Base-by-base conservation (phyloP, 768 basidiomycete genomes). In the Strobilomyces confusus region DNA sequence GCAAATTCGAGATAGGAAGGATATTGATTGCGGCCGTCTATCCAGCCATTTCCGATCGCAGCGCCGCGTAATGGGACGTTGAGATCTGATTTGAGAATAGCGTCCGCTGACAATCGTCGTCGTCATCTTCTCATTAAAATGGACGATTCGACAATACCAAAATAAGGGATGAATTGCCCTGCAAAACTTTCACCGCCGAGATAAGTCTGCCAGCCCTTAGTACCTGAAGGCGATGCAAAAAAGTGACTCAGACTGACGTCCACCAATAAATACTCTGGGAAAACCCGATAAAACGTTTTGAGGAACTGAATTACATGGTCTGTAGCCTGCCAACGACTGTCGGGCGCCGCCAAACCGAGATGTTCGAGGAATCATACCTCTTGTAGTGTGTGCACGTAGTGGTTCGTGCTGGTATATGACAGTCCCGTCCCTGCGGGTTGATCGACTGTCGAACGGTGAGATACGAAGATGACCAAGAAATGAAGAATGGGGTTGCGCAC, bases 41-140 rank as follows among this genome's bases (percentile, higher is more conserved):
- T 95, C 97, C 97, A 99, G 6, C 95, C 95, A 69, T 99, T 99
- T 20, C 97, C 97, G 41, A 99, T 97, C 1, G 95, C 91, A 15
- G 81, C 73, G 2, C 97, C 97, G 41, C 78, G 79, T 9, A 98
- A 73, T 0, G 82, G 84, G 25, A 86, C 73, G 23, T 75, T 64
- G 17, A 92, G 72, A 32, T 77, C 67, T 7, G 84, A 82, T 56
- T 77, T 68, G 29, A 97, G 74, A 42, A 95, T 75, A 17, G 84
- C 88, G 58, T 93, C 80, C 63, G 92, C 94, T 94, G 56, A 56
- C 15, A 26, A n/a, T n/a, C n/a, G n/a, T n/a, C n/a, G n/a, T n/a
- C 17, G 49, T 63, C 25, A 57, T 51, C 19, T 22, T 25, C 22
- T 42, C 32, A n/a, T n/a, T 8, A 25, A 42, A 23, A 23, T n/a